Evolutionary conservation across 768 basidiomycete species (phyloP).

Genomic region (Xerocomellus intermedius): DNA sequence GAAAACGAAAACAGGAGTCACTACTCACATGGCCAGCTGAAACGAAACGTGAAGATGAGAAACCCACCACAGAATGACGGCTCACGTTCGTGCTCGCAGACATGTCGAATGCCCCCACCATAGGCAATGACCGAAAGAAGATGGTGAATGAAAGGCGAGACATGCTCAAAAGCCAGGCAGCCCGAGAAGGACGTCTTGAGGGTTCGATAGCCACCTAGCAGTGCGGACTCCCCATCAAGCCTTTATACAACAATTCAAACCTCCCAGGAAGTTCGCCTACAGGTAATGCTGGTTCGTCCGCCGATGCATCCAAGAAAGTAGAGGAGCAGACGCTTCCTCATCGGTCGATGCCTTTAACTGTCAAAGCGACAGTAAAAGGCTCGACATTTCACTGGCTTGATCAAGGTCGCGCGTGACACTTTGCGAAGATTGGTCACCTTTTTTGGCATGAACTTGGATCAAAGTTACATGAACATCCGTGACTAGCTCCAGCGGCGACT

Average conservation of each 20-base stretch:
- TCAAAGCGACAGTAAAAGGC: neutral
- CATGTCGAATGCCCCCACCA: slow-evolving; percentile 16
- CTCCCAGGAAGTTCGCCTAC: too few species aligned
- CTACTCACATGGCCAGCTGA: slow-evolving; percentile 21
- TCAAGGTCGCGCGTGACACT: neutral
- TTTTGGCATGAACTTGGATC: slow-evolving; percentile 28
- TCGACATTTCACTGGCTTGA: neutral
- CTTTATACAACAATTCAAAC: too few species aligned
- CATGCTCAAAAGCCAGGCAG: neutral
- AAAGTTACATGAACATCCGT: too few species aligned
- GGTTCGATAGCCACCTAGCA: too few species aligned
- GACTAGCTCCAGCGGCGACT: too few species aligned
- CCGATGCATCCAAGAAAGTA: neutral
- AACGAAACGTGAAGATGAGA: neutral
- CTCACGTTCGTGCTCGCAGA: slow-evolving; percentile 23
- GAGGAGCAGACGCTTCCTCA: slow-evolving; percentile 5
- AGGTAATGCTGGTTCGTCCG: neutral
- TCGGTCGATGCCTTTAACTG: neutral
- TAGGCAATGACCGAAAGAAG: neutral
- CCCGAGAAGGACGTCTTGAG: neutral
- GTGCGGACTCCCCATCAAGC: too few species aligned
- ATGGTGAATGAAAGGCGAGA: neutral
- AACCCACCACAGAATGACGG: neutral
- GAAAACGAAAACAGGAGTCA: neutral
- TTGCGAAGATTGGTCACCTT: neutral